Evolutionary conservation across 805 yeast species (phyloP).

Genomic region (Lachancea sp.): DNA sequence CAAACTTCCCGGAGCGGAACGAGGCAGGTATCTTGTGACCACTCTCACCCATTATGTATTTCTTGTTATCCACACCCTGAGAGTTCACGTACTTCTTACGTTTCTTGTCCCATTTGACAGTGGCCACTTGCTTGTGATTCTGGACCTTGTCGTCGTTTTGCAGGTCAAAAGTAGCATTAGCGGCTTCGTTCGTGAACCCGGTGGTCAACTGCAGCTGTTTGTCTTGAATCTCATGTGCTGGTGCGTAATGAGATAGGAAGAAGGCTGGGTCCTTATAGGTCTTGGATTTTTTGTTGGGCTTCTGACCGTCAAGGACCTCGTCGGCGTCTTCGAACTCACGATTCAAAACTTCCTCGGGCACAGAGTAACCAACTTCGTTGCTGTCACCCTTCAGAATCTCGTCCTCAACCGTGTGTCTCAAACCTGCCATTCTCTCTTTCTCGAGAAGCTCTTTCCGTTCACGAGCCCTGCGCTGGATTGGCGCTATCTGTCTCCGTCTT

Average conservation of each 20-base stretch:
- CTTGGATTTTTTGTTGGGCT: conserved; percentile 35
- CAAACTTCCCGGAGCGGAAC: conserved; percentile 84
- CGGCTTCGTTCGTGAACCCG: conserved; percentile 79
- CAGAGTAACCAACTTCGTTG: conserved; percentile 44
- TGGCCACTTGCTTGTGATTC: conserved; percentile 56
- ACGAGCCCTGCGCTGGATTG: conserved; percentile 70
- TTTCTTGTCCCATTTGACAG: conserved; percentile 88
- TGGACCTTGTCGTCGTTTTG: conserved; percentile 69
- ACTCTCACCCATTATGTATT: conserved; percentile 88
- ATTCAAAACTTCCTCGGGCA: conserved; percentile 36
- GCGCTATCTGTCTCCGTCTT: conserved; percentile 82
- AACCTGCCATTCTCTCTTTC: conserved; percentile 68
- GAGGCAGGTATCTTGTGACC: conserved; percentile 92
- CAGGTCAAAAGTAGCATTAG: conserved; percentile 80
- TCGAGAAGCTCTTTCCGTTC: conserved; percentile 64
- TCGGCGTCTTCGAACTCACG: conserved; percentile 39
- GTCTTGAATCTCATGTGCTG: conserved; percentile 74
- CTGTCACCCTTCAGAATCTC: conserved; percentile 54
- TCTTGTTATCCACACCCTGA: conserved; percentile 65
- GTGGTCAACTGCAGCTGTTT: conserved; percentile 51
- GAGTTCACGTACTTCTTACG: conserved; percentile 83
- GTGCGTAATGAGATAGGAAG: conserved; percentile 86
- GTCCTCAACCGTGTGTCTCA: conserved; percentile 65
- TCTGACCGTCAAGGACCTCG: conserved; percentile 27
- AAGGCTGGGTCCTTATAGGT: conserved; percentile 69